Evolutionary conservation across 2,329 filamentous ascomycete genomes (phyloP).

Genomic region (Alternaria rosae): DNA sequence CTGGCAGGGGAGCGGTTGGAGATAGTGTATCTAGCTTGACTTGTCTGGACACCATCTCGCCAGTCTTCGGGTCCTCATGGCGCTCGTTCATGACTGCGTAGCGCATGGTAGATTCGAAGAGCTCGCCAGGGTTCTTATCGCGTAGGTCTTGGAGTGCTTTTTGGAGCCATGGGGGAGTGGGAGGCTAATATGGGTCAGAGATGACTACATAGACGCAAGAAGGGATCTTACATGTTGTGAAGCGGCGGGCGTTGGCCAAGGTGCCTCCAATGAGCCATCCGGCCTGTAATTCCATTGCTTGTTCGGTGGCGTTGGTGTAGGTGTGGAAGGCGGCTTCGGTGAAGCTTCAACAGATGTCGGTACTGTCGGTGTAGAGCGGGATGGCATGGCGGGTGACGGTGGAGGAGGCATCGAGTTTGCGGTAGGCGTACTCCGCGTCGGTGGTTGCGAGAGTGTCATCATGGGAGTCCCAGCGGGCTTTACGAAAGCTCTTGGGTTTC

Average conservation of each 20-base stretch:
- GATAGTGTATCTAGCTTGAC: slow-evolving; percentile 60
- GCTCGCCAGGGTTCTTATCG: slow-evolving; percentile 75
- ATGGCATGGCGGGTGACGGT: slow-evolving; percentile 54
- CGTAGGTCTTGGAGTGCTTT: slow-evolving; percentile 76
- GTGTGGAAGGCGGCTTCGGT: slow-evolving; percentile 44
- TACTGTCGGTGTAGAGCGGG: slow-evolving; percentile 40
- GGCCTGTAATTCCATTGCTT: slow-evolving; percentile 47
- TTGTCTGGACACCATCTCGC: slow-evolving; percentile 57
- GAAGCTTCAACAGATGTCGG: slow-evolving; percentile 37
- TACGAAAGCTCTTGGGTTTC: slow-evolving; percentile 58
- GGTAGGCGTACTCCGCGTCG: slow-evolving; percentile 59
- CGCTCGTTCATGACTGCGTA: slow-evolving; percentile 78
- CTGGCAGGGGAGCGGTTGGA: slow-evolving; percentile 61
- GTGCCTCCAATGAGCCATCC: slow-evolving; percentile 70
- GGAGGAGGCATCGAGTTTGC: slow-evolving; percentile 65
- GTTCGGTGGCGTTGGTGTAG: slow-evolving; percentile 44
- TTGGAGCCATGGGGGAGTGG: slow-evolving; percentile 85
- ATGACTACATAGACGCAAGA: background rate
- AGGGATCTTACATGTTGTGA: slow-evolving; percentile 67
- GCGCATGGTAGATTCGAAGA: slow-evolving; percentile 90
- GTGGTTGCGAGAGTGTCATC: slow-evolving; percentile 56
- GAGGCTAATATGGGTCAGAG: slow-evolving; percentile 65
- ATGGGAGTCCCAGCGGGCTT: slow-evolving; percentile 54
- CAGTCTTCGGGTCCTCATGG: slow-evolving; percentile 59
- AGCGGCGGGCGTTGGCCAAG: slow-evolving; percentile 65